A percentile compares a stretch with the other conserved stretches of the same genome.
Conservation (phyloP, 75 land plant species). For the Cupressus sempervirens region DNA sequence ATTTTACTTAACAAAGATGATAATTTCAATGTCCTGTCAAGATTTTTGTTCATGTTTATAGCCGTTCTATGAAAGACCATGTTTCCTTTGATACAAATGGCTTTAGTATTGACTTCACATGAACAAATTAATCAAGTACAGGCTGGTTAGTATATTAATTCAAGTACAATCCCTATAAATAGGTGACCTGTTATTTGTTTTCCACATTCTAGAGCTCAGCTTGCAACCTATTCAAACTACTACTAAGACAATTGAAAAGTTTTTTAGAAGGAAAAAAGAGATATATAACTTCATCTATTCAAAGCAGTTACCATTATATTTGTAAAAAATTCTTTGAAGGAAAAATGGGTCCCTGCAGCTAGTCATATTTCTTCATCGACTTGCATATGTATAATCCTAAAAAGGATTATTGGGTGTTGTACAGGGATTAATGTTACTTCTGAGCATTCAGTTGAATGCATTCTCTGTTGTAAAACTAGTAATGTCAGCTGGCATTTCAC, state of each 20-base stretch:
- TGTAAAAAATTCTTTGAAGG: neutral
- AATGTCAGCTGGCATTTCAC: slow-evolving; percentile 91
- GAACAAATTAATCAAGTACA: neutral
- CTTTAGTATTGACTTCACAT: neutral
- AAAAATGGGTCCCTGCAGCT: neutral
- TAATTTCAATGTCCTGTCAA: neutral
- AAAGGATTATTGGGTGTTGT: neutral
- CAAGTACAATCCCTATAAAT: neutral
- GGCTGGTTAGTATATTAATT: neutral
- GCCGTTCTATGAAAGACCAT: neutral
- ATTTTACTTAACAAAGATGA: no score
- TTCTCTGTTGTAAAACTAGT: slow-evolving; percentile 93
- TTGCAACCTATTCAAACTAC: neutral
- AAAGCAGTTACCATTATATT: neutral
- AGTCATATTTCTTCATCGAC: neutral
- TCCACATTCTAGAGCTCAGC: neutral
- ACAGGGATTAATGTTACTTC: slow-evolving; percentile 89
- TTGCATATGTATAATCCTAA: slow-evolving; percentile 2
- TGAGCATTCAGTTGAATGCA: slow-evolving; percentile 89
- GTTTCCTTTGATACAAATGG: neutral
- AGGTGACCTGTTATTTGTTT: neutral
- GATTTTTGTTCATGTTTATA: neutral
- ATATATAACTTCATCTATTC: neutral
- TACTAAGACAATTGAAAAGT: neutral
- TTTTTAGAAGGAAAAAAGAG: slow-evolving; percentile 3